Evolutionary conservation across 164 flowering plant species (phyloP).

Genomic region (Vitis rupestris): DNA sequence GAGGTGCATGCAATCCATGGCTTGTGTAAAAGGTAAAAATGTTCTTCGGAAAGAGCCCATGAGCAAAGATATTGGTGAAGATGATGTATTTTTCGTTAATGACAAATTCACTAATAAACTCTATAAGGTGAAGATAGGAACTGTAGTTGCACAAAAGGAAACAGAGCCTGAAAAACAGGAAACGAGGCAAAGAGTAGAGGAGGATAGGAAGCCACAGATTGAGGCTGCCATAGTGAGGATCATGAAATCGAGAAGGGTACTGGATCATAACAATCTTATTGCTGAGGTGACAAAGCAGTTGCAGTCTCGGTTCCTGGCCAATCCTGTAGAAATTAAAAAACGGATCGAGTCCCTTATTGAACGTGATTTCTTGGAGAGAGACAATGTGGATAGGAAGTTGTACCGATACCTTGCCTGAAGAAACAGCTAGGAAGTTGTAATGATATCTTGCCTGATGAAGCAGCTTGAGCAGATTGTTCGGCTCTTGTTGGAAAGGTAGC

Average conservation of each 20-base stretch:
- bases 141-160: conserved; percentile 95
- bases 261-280: conserved; percentile 88
- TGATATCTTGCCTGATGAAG: too few species aligned
- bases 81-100: conserved; percentile 75
- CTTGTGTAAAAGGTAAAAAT: conserved; percentile 61
- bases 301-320: conserved; percentile 85
- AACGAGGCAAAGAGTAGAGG: conserved; percentile 93
- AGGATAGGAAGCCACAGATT: conserved; percentile 95
- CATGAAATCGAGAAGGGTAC: conserved; percentile 84
- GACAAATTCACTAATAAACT: conserved; percentile 85
- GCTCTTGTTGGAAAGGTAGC: conserved; percentile 6
- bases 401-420: conserved; percentile 88
- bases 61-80: conserved; percentile 92
- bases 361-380: conserved; percentile 95
- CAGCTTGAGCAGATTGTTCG: conserved; percentile 3
- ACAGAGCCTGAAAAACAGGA: conserved; percentile 96
- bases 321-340: conserved; percentile 91
- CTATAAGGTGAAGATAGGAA: conserved; percentile 89
- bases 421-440: too few species aligned
- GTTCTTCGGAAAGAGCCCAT: conserved; percentile 88
- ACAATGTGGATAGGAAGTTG: conserved; percentile 67
- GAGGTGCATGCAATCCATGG: conserved; percentile 50
- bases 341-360: conserved; percentile 95
- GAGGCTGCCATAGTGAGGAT: conserved; percentile 96
- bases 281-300: conserved; percentile 95